phyloP scores from a whole-genome alignment of 768 basidiomycete genomes.

The Leccinum boreale region DNA sequence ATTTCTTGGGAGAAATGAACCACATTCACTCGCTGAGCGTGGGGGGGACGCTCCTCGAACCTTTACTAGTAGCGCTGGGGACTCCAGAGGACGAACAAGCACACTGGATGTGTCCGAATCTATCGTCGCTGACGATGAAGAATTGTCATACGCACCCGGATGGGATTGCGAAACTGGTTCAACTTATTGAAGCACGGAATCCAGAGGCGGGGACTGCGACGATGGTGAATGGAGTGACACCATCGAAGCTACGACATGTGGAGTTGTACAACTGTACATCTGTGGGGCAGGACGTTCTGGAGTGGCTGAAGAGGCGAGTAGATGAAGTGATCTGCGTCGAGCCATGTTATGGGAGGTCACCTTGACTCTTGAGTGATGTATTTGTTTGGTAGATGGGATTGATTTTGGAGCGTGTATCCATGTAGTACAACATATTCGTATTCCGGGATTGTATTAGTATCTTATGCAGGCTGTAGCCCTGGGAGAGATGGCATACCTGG shows the following conservation, averaged over 20 bases:
- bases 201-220: constrained; percentile 41
- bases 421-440: background rate
- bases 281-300: constrained; percentile 65
- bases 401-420: constrained; percentile 4
- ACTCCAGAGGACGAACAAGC: constrained; percentile 57
- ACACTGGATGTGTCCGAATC: constrained; percentile 62
- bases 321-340: constrained; percentile 63
- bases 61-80: constrained; percentile 54
- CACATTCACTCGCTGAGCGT: constrained; percentile 58
- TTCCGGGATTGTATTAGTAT: constrained; percentile 17
- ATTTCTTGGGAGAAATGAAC: constrained; percentile 57
- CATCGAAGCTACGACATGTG: constrained; percentile 50
- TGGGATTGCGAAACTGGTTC: constrained; percentile 63
- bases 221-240: constrained; percentile 46
- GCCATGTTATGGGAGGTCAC: constrained; percentile 45
- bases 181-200: constrained; percentile 70
- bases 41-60: constrained; percentile 64
- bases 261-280: constrained; percentile 67
- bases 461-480: constrained; percentile 2
- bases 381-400: background rate
- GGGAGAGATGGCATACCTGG: background rate
- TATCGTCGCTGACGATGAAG: constrained; percentile 58
- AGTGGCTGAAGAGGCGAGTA: constrained; percentile 62
- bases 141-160: constrained; percentile 65
- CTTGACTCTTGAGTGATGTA: constrained; percentile 15